Evolutionary conservation across 2,329 filamentous ascomycete species (phyloP).

Genomic region (Diatrype stigma): DNA sequence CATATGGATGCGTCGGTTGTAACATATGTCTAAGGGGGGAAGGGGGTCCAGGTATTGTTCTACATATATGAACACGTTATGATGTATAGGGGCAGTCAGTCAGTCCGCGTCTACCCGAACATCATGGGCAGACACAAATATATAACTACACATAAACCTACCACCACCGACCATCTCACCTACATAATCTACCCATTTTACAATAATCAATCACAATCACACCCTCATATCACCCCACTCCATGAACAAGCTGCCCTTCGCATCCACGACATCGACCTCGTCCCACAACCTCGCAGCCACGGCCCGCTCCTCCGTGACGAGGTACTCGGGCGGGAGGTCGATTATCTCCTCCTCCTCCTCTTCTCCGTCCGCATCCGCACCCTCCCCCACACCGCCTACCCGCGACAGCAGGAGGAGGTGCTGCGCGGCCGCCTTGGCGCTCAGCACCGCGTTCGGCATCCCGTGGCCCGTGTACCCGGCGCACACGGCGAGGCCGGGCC

Average conservation of each 20-base stretch:
- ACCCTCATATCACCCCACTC: slow-evolving; percentile 8
- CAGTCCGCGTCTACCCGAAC: no score
- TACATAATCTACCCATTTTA: no score
- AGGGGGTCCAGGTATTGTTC: no score
- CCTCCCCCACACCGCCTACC: slow-evolving; percentile 32
- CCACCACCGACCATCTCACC: no score
- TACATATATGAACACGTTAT: no score
- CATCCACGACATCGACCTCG: slow-evolving; percentile 10
- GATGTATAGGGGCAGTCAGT: no score
- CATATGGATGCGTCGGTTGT: no score
- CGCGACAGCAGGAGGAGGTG: slow-evolving; percentile 41
- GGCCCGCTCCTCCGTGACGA: slow-evolving; percentile 30
- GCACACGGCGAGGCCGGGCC: slow-evolving; percentile 56
- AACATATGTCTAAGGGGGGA: no score
- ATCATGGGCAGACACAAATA: no score
- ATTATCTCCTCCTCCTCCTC: slow-evolving; percentile 34
- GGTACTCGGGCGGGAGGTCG: slow-evolving; percentile 41
- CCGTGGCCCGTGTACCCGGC: slow-evolving; percentile 72
- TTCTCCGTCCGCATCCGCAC: slow-evolving; percentile 24
- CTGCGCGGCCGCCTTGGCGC: slow-evolving; percentile 58
- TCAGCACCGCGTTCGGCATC: slow-evolving; percentile 69
- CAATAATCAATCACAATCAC: no score
- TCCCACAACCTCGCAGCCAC: slow-evolving; percentile 14
- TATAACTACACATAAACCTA: no score
- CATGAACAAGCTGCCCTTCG: slow-evolving; percentile 14